phyloP scores from a whole-genome alignment of 1,139 yeast genomes.

The Wickerhamomyces sp. region DNA sequence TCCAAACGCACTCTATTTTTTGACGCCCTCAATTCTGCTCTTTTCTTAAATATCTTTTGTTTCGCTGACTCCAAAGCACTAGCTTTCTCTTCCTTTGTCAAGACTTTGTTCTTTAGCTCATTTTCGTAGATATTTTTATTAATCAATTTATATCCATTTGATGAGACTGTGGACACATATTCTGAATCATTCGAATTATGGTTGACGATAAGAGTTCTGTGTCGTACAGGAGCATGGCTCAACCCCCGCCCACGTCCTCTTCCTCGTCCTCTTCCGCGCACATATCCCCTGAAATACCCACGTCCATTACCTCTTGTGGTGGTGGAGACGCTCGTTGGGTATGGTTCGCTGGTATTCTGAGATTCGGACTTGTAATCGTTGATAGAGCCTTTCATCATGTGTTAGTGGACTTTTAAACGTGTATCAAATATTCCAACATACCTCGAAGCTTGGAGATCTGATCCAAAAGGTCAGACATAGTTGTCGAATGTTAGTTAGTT shows the following conservation, averaged over 20 bases:
- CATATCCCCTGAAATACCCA: slow-evolving; percentile 7
- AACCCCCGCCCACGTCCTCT: slow-evolving; percentile 9
- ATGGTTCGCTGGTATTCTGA: slow-evolving; percentile 5
- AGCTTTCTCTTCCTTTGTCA: slow-evolving; percentile 22
- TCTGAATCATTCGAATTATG: slow-evolving; percentile 15
- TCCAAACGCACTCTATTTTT: slow-evolving; percentile 30
- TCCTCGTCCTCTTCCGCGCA: slow-evolving; percentile 8
- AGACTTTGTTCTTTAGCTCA: slow-evolving; percentile 26
- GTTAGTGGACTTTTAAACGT: too few species aligned
- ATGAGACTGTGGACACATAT: slow-evolving; percentile 31
- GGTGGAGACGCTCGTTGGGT: slow-evolving; percentile 4
- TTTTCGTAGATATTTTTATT: slow-evolving; percentile 33
- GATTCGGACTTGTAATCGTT: slow-evolving; percentile 6
- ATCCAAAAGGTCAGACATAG: slow-evolving; percentile 4
- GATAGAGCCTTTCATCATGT: slow-evolving; percentile 8
- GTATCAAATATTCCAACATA: too few species aligned
- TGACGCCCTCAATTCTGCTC: slow-evolving; percentile 22
- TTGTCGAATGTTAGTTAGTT: neutral
- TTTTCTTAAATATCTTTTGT: slow-evolving; percentile 9
- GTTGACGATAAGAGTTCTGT: slow-evolving; percentile 29
- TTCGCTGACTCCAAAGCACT: slow-evolving; percentile 14
- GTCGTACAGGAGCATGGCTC: slow-evolving; percentile 17
- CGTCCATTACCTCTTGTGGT: slow-evolving; percentile 4
- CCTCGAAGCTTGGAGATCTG: slow-evolving; percentile 12
- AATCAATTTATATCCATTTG: slow-evolving; percentile 36